Evolutionary conservation across 2,329 filamentous ascomycete genomes (phyloP).

Genomic region (Ceratocystis albifundus): DNA sequence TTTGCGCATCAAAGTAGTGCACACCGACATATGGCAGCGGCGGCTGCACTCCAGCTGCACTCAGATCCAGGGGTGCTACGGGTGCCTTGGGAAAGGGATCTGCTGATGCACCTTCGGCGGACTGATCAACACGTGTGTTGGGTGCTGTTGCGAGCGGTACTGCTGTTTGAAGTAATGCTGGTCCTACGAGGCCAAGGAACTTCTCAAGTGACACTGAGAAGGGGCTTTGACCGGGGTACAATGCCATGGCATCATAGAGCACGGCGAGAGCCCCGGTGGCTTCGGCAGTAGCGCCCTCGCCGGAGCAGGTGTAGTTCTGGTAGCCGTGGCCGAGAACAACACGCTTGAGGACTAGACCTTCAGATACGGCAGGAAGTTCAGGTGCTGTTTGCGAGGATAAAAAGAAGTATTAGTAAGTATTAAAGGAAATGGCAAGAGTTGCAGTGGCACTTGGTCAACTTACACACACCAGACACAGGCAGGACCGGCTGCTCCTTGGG

Average conservation of each 20-base stretch:
- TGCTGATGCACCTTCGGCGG: constrained; percentile 34
- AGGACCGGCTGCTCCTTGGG: not conserved
- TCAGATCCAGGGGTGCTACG: constrained; percentile 32
- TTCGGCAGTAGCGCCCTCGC: constrained; percentile 4
- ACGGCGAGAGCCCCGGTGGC: constrained; percentile 42
- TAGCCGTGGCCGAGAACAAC: constrained; percentile 53
- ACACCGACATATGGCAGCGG: constrained; percentile 43
- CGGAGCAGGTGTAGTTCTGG: constrained; percentile 45
- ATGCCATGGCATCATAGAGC: constrained; percentile 44
- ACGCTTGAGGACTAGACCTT: constrained; percentile 37
- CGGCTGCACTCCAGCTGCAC: constrained; percentile 28
- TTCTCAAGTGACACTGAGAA: constrained; percentile 31
- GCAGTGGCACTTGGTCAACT: not conserved
- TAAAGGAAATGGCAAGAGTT: not conserved
- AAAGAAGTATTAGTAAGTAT: constrained; percentile 19
- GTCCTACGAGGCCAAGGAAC: constrained; percentile 31
- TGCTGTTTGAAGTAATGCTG: constrained; percentile 33
- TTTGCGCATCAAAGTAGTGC: constrained; percentile 51
- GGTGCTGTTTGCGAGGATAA: constrained; percentile 7
- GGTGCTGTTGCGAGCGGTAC: constrained; percentile 39
- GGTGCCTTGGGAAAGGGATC: constrained; percentile 36
- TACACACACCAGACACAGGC: constrained; percentile 14
- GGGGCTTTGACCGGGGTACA: constrained; percentile 38
- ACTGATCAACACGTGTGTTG: constrained; percentile 28
- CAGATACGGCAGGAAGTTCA: constrained; percentile 37